Percentiles rank a stretch among this genome's conserved stretches.
phyloP scores from a whole-genome alignment of 2,329 filamentous ascomycete genomes.

The Monosporascus sp. region DNA sequence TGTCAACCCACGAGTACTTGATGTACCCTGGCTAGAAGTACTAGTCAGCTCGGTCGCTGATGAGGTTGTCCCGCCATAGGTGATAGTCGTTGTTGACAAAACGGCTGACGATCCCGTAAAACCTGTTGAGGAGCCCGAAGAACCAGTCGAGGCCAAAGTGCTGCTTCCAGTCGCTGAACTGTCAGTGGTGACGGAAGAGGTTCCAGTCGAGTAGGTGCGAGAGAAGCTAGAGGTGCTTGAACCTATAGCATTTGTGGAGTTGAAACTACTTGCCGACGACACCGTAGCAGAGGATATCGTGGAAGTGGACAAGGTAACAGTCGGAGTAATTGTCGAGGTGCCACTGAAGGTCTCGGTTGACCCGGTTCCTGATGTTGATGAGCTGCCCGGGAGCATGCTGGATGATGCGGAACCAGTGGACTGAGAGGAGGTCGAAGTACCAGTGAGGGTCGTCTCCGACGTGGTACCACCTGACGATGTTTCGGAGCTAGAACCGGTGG shows the following conservation, averaged over 20 bases:
- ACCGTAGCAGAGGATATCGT: constrained; percentile 1
- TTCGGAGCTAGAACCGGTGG: neutral
- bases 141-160: neutral
- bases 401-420: neutral
- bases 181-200: neutral
- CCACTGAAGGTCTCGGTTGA: neutral
- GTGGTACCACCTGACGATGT: neutral
- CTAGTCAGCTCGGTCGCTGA: neutral
- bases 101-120: neutral
- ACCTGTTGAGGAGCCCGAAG: neutral
- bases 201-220: constrained; percentile 6
- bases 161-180: neutral
- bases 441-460: neutral
- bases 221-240: constrained; percentile 12
- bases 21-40: neutral
- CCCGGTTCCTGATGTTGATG: neutral
- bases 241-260: constrained; percentile 4
- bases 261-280: constrained; percentile 3
- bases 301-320: neutral
- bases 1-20: neutral
- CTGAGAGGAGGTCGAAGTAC: neutral
- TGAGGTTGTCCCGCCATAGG: neutral
- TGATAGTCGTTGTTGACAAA: neutral
- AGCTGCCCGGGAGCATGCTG: neutral
- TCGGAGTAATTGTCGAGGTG: neutral